These are phyloP conservation scores for Chloranthus sessilifolius DNA, from an alignment of 164 flowering plant species.

Conservation along the genomic window DNA sequence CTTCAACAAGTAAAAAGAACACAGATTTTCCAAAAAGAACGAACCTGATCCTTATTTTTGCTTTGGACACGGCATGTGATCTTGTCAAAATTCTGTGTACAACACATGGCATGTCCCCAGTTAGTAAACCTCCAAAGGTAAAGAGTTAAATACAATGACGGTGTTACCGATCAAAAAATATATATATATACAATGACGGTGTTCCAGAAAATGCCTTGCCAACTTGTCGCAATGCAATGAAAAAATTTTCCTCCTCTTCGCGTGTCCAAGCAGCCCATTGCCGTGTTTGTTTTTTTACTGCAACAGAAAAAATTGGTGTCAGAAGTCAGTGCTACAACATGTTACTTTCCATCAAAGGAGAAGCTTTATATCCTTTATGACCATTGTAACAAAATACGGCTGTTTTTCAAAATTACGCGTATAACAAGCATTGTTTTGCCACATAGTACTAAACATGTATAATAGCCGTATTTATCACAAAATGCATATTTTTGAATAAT, in stretches of 20 bases:
- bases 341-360: not conserved
- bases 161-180: too few relatives aligned
- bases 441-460: too few relatives aligned
- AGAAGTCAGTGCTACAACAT: not conserved
- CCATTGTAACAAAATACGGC: not conserved
- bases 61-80: conserved; percentile 91
- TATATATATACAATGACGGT: too few relatives aligned
- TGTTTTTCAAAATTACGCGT: too few relatives aligned
- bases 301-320: conserved; percentile 12
- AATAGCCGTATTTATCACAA: too few relatives aligned
- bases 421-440: too few relatives aligned
- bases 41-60: conserved; percentile 99
- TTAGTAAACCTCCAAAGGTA: conserved; percentile 8
- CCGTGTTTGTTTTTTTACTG: conserved; percentile 76
- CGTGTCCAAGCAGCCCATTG: conserved; percentile 99
- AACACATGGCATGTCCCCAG: conserved; percentile 8
- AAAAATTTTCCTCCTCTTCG: conserved; percentile 94
- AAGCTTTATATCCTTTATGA: not conserved
- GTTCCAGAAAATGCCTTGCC: conserved; percentile 67
- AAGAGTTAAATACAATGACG: conserved; percentile 7
- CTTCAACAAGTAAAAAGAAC: too few relatives aligned
- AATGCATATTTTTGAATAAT: too few relatives aligned
- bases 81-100: conserved; percentile 92
- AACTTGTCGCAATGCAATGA: conserved; percentile 93
- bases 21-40: too few relatives aligned